Base-by-base conservation (phyloP, 2,329 filamentous ascomycete genomes). In the Pezicula rhizophila region DNA sequence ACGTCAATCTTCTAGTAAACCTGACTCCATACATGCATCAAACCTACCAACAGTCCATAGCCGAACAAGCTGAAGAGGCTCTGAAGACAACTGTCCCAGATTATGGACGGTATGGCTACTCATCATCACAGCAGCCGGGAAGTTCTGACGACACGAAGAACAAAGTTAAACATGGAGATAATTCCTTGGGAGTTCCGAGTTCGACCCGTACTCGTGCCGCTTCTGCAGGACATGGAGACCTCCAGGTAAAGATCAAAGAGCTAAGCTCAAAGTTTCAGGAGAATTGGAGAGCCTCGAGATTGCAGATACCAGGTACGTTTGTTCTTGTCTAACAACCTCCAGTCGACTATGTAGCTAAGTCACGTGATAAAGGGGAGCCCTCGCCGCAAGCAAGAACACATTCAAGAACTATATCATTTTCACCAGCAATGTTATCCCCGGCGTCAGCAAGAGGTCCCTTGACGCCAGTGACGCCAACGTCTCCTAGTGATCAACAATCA, bases 401-500 rank as follows among this genome's bases (percentile, higher is more conserved):
- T 17, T 38, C 35, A 15, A 15, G 14, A 8, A 15, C 35, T 15
- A 38, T 15, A 26, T 26, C 25, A 23, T 42, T 42, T 8, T 26
- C 25, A 25, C 20, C 25, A 8, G 5, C 25, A 31, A n/a, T 15
- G 12, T 5, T 15, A 15, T 42, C 40, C 15, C 40, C 40, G 5
- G n/a, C 40, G n/a, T 26, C 11, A 1, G 17, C 25, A 3, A 17
- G 25, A 38, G 7, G 35, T 5, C n/a, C 18, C 8, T 38, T 20
- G 14, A 73, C 85, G 45, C 85, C 85, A 26, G 77, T 85, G 54
- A 74, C 85, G 45, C 90, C 93, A 3, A 84, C 85, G 11, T 78
- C 89, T 18, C 92, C 93, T 6, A 75, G 80, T 61, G 87, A 92
- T 66, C 70, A 77, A 48, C 74, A 78, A 18, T 87, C 85, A 0